These are phyloP conservation scores for Abelmoschus esculentus DNA, from an alignment of 345 rosid species.

Conservation along the genomic window DNA sequence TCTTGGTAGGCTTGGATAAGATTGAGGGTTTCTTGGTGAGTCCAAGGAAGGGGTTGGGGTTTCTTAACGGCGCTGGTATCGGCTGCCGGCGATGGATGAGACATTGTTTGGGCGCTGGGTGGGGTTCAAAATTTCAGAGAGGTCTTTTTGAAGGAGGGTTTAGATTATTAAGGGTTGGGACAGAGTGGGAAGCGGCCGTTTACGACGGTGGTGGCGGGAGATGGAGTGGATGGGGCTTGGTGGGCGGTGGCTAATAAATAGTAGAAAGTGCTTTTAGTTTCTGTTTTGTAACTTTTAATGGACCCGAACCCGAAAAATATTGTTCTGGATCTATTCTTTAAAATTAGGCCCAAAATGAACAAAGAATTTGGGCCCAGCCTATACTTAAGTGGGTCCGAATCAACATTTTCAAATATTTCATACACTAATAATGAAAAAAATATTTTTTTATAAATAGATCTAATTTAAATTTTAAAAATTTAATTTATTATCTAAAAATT, in stretches of 20 bases:
- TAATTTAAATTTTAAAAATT: too few relatives aligned
- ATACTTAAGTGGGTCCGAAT: background rate
- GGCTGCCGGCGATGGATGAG: background rate
- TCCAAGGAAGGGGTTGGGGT: slow-evolving; percentile 63
- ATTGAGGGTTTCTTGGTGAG: slow-evolving; percentile 57
- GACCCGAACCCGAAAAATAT: background rate
- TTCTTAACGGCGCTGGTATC: slow-evolving; percentile 19
- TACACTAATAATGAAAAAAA: too few relatives aligned
- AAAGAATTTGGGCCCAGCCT: background rate
- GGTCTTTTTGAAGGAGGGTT: background rate
- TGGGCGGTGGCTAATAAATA: background rate
- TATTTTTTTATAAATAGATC: too few relatives aligned
- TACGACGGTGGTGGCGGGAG: background rate
- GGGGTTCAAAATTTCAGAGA: background rate
- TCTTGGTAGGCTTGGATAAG: slow-evolving; percentile 61
- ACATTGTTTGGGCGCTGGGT: slow-evolving; percentile 1
- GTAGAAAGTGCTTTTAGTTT: background rate
- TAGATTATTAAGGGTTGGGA: background rate
- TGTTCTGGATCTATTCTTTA: background rate
- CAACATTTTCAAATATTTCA: too few relatives aligned
- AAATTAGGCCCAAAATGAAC: background rate
- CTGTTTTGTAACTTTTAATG: background rate
- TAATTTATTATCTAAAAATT: too few relatives aligned
- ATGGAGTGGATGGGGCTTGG: background rate
- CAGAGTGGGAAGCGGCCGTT: background rate